Evolutionary conservation across 1,139 yeast genomes (phyloP).

Genomic region (Scheffersomyces illinoinensis): DNA sequence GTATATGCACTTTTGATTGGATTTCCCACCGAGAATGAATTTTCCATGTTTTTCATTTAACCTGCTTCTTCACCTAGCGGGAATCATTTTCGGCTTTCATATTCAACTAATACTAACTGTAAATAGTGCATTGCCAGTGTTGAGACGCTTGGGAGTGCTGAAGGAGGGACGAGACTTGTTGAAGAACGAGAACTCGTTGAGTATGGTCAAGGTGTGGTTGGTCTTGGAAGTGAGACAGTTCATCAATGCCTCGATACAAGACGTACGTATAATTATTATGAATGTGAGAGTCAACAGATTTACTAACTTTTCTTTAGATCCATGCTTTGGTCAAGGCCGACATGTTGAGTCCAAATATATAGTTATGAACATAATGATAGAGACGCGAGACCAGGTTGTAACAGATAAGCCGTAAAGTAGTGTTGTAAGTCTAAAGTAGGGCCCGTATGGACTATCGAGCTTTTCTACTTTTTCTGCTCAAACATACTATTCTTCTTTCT

Average conservation of each 20-base stretch:
- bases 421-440: too few relatives aligned
- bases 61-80: background rate
- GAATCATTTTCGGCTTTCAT: background rate
- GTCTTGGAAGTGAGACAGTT: conserved; percentile 88
- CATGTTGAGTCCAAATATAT: conserved; percentile 49
- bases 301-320: conserved; percentile 31
- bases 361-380: conserved; percentile 3
- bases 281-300: background rate
- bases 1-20: conserved; percentile 67
- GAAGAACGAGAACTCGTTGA: conserved; percentile 59
- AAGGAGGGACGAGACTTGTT: conserved; percentile 64
- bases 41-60: conserved; percentile 14
- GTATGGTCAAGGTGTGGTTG: conserved; percentile 90
- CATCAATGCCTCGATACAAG: conserved; percentile 81
- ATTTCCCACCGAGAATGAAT: conserved; percentile 46
- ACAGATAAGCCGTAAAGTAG: background rate
- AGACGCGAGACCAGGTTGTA: background rate
- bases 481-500: background rate
- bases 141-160: conserved; percentile 76
- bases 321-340: conserved; percentile 52
- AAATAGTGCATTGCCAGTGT: conserved; percentile 78
- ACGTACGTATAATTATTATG: conserved; percentile 42
- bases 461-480: too few relatives aligned
- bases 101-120: conserved; percentile 24
- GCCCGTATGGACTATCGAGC: too few relatives aligned